A percentile compares a stretch with the other conserved stretches of the same genome.
These are phyloP conservation scores for Chrysanthemum seticuspe DNA, from an alignment of 129 eudicot genomes.

Conservation along the genomic window DNA sequence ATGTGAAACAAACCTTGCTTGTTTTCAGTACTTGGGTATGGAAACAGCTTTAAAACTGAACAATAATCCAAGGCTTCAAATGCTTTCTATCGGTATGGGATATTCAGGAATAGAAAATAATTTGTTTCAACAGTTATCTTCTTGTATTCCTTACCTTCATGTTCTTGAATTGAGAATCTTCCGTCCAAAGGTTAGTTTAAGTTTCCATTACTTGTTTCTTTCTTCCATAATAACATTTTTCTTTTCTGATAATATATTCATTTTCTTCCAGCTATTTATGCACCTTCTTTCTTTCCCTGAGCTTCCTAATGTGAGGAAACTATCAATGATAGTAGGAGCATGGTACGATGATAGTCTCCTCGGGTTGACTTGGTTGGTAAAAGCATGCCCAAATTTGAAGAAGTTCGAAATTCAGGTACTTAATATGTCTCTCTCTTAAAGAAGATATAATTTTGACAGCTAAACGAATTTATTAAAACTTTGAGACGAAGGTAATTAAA, in stretches of 20 bases:
- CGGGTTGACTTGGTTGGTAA: slow-evolving; percentile 25
- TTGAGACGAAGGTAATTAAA: too few species aligned
- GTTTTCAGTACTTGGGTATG: slow-evolving; percentile 35
- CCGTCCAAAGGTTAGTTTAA: slow-evolving; percentile 36
- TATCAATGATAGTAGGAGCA: slow-evolving; percentile 39
- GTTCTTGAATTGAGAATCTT: slow-evolving; percentile 36
- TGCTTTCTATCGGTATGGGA: slow-evolving; percentile 33
- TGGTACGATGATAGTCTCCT: slow-evolving; percentile 41
- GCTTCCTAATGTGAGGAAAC: slow-evolving; percentile 38
- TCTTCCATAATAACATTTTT: background rate
- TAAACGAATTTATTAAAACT: slow-evolving; percentile 3
- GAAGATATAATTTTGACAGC: background rate
- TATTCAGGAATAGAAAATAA: slow-evolving; percentile 32
- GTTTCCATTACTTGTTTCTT: background rate
- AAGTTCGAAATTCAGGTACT: slow-evolving; percentile 41
- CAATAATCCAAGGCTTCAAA: slow-evolving; percentile 42
- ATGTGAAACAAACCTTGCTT: slow-evolving; percentile 30
- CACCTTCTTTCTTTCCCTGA: slow-evolving; percentile 28
- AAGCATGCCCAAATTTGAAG: slow-evolving; percentile 41
- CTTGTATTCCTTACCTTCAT: slow-evolving; percentile 34
- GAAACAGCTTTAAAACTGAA: slow-evolving; percentile 20
- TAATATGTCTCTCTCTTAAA: slow-evolving; percentile 5
- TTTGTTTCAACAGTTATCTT: slow-evolving; percentile 36
- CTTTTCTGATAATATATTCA: background rate
- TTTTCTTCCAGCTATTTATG: slow-evolving; percentile 1